A percentile compares a stretch with the other conserved stretches of the same genome.
Evolutionary conservation across 2,329 filamentous ascomycete genomes (phyloP).

Genomic region (Pseudocercospora eumusae): DNA sequence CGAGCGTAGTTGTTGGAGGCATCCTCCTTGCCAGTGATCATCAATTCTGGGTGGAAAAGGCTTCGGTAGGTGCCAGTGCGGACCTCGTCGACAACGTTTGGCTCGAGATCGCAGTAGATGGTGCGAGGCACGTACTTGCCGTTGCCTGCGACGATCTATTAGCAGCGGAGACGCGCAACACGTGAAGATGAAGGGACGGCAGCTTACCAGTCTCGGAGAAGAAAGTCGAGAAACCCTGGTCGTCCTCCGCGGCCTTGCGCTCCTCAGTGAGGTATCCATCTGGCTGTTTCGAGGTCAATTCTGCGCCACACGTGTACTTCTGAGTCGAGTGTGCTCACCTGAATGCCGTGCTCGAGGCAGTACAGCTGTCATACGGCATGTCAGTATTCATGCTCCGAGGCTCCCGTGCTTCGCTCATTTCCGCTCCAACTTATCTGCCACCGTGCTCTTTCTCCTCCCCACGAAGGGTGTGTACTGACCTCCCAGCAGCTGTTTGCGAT

Average conservation of each 20-base stretch:
- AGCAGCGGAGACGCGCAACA: constrained; percentile 55
- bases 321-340: constrained; percentile 64
- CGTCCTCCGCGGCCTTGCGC: constrained; percentile 87
- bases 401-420: constrained; percentile 32
- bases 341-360: constrained; percentile 99
- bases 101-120: constrained; percentile 99
- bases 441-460: constrained; percentile 21
- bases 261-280: constrained; percentile 99
- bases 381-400: constrained; percentile 39
- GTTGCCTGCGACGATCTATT: constrained; percentile 64
- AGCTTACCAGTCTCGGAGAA: constrained; percentile 95
- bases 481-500: constrained; percentile 99
- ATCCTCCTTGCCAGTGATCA: constrained; percentile 99
- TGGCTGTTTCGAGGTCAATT: constrained; percentile 61
- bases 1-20: constrained; percentile 99
- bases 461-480: constrained; percentile 63
- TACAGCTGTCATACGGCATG: constrained; percentile 69
- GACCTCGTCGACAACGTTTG: constrained; percentile 99
- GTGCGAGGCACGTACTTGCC: constrained; percentile 98
- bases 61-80: constrained; percentile 94
- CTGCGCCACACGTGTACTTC: not conserved
- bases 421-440: constrained; percentile 14
- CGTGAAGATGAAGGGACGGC: not conserved
- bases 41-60: constrained; percentile 98
- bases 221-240: constrained; percentile 99